Evolutionary conservation across 306 rosid genomes (phyloP).

Genomic region (Pyrus communis): DNA sequence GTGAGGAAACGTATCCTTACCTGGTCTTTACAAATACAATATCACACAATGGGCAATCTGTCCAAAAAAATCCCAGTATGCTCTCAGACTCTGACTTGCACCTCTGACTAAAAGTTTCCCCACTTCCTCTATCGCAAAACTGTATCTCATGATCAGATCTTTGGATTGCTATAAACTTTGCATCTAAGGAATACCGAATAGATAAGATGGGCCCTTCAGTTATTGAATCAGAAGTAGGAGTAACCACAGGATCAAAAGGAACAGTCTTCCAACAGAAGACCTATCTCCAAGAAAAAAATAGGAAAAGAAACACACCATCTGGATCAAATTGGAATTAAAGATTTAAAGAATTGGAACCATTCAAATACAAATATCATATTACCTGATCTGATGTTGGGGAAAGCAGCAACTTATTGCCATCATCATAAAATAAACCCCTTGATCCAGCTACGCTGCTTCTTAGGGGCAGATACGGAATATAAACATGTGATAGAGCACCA

Average conservation of each 20-base stretch:
- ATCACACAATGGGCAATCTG: conserved; percentile 77
- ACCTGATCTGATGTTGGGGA: conserved; percentile 82
- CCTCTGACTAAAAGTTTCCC: conserved; percentile 66
- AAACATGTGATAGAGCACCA: conserved; percentile 84
- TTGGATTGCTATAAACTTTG: conserved; percentile 69
- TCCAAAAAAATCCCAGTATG: conserved; percentile 93
- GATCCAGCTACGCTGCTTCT: conserved; percentile 60
- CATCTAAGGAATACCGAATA: conserved; percentile 78
- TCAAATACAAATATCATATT: conserved; percentile 10
- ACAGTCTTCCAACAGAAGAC: conserved; percentile 84
- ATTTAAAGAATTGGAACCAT: neutral
- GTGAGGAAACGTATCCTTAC: conserved; percentile 28
- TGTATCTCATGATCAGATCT: conserved; percentile 73
- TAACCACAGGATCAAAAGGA: conserved; percentile 61
- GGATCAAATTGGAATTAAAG: neutral
- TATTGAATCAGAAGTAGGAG: conserved; percentile 58
- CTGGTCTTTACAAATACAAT: conserved; percentile 84
- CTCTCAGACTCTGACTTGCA: conserved; percentile 80
- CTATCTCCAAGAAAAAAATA: conserved; percentile 21
- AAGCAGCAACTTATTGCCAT: conserved; percentile 72
- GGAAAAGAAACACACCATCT: neutral
- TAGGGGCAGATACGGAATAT: conserved; percentile 70
- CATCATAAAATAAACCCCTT: conserved; percentile 77
- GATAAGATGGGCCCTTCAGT: conserved; percentile 80
- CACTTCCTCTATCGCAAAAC: conserved; percentile 70